phyloP scores from a whole-genome alignment of 768 basidiomycete genomes.

The Lepiota venenata region DNA sequence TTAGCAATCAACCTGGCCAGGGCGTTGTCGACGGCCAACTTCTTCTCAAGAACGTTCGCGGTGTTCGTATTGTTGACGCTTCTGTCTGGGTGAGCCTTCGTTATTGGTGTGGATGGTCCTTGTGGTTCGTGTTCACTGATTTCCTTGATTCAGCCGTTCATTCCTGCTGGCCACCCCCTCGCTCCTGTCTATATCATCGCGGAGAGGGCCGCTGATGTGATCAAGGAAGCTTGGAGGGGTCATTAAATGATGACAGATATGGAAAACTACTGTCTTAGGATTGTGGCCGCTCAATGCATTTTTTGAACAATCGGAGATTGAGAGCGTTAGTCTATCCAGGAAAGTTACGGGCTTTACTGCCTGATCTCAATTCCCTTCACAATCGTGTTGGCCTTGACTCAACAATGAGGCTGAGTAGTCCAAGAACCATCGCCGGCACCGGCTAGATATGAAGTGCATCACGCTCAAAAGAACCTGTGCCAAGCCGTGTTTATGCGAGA shows the following conservation, averaged over 20 bases:
- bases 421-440: no score
- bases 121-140: neutral
- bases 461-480: no score
- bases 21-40: conserved; percentile 30
- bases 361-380: no score
- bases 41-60: conserved; percentile 23
- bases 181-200: conserved; percentile 24
- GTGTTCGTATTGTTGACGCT: conserved; percentile 30
- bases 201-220: conserved; percentile 26
- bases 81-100: conserved; percentile 19
- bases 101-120: neutral
- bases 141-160: conserved; percentile 14
- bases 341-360: no score
- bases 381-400: no score
- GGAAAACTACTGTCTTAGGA: neutral
- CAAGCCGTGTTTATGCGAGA: no score
- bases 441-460: no score
- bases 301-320: no score
- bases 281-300: neutral
- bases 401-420: no score
- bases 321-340: no score
- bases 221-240: conserved; percentile 14
- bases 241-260: neutral
- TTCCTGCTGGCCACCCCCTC: conserved; percentile 24
- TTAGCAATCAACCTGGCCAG: conserved; percentile 16